Evolutionary conservation across 257 asterid species (phyloP), one percentile per base, ranked within the genome.

Genomic region (Solanum bulbocastanum): DNA sequence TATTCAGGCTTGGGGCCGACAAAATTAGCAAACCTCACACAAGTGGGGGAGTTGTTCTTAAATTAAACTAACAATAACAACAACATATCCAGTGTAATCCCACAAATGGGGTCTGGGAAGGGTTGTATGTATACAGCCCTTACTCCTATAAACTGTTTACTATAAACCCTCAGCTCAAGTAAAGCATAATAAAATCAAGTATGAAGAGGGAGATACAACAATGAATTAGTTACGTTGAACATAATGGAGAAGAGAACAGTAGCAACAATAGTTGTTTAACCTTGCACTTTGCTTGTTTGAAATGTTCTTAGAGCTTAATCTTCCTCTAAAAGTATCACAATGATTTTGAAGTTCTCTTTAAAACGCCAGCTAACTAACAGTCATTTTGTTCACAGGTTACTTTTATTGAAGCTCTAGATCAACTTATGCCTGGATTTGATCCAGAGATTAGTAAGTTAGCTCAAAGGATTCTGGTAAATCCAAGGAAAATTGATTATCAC

Each of bases 341-440:
- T 6, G 32, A 42, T 25, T 79, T 39, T 6, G 22, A 25, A 79
- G 16, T 40, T 40, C 85, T 81, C 68, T 27, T 81, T 35, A 20
- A 81, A 15, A 30, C 3, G 18, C 9, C 68, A 81, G 27, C 40
- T 15, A 1, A 8, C 40, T 27, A 81, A 46, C 5, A 18, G 27
- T 46, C 39, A 27, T 46, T 27, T 30, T 42, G 11, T 30, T 49
- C 87, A 65, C 94, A 96, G 99, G 98, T 96, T 66, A 96, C 99
- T 65, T 95, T 96, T 71, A 92, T 96, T 90, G 98, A 96, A 92
- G 98, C 98, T 86, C 90, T 96, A 88, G 98, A 96, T 92, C 96
- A 94, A 92, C 94, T 96, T 89, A 96, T 96, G 98, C 98, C 98
- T 16, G 98, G 98, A 69, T 96, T 96, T 89, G 98, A 96, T 93